These are phyloP conservation scores for Trichosporon sp. DNA, from an alignment of 1,284 basidiomycete species.

Conservation along the genomic window DNA sequence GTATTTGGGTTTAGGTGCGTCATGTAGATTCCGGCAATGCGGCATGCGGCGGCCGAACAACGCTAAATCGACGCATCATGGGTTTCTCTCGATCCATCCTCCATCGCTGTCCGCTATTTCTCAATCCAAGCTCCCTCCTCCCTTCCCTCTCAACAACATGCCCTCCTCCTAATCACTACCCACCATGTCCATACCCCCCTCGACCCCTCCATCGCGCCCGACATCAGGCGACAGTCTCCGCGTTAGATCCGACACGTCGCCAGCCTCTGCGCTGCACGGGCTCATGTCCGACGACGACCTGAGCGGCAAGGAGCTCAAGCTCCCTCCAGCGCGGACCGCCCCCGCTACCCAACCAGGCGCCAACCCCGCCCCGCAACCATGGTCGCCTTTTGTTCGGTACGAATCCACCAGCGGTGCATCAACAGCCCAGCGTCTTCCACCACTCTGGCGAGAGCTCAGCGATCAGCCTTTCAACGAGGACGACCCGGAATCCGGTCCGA, in stretches of 20 bases:
- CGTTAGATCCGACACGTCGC: conserved; percentile 16
- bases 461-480: conserved; percentile 22
- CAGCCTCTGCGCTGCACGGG: conserved; percentile 15
- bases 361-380: not conserved
- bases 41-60: conserved; percentile 13
- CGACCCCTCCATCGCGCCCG: conserved; percentile 6
- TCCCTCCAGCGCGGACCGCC: conserved; percentile 19
- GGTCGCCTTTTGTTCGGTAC: conserved; percentile 11
- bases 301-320: conserved; percentile 20
- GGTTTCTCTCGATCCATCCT: not conserved
- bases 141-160: conserved; percentile 8
- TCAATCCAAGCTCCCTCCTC: not conserved
- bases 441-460: conserved; percentile 29
- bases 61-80: conserved; percentile 6
- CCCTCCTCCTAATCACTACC: not conserved
- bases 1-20: not conserved
- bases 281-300: conserved; percentile 20
- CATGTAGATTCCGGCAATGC: conserved; percentile 13
- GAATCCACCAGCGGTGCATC: not conserved
- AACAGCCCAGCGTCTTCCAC: conserved; percentile 16
- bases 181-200: conserved; percentile 13
- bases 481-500: conserved; percentile 30
- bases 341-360: not conserved
- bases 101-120: not conserved
- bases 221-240: conserved; percentile 13